Conservation (phyloP, 2,329 filamentous ascomycete genomes). For the Acarospora socialis region DNA sequence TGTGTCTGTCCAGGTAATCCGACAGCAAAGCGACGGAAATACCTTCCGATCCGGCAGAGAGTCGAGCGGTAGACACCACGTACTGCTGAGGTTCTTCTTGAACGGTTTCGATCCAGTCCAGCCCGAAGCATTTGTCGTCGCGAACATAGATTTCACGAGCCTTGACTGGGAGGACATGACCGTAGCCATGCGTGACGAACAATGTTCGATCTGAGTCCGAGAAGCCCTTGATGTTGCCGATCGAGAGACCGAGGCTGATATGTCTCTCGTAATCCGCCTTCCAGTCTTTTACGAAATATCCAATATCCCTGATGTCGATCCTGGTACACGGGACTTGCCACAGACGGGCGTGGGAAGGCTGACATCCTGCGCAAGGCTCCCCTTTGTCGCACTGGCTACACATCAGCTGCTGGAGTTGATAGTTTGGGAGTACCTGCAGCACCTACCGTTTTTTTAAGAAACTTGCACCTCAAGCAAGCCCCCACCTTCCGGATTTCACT, state of each 20-base stretch:
- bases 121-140: constrained; percentile 80
- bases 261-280: constrained; percentile 93
- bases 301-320: constrained; percentile 97
- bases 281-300: constrained; percentile 99
- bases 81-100: constrained; percentile 65
- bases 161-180: constrained; percentile 81
- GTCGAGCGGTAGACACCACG: constrained; percentile 72
- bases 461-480: constrained; percentile 91
- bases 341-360: constrained; percentile 84
- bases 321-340: constrained; percentile 98
- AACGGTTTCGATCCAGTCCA: constrained; percentile 83
- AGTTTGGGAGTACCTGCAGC: not conserved
- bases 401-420: constrained; percentile 3
- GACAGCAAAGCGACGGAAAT: constrained; percentile 68
- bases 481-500: constrained; percentile 92
- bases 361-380: constrained; percentile 87
- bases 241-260: constrained; percentile 70
- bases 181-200: constrained; percentile 94
- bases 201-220: constrained; percentile 49
- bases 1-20: constrained; percentile 89
- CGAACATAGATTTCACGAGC: constrained; percentile 86
- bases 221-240: constrained; percentile 88
- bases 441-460: constrained; percentile 78
- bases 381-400: constrained; percentile 67
- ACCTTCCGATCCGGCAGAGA: constrained; percentile 80